Evolutionary conservation across 768 basidiomycete genomes (phyloP).

Genomic region (Termitomyces sp.): DNA sequence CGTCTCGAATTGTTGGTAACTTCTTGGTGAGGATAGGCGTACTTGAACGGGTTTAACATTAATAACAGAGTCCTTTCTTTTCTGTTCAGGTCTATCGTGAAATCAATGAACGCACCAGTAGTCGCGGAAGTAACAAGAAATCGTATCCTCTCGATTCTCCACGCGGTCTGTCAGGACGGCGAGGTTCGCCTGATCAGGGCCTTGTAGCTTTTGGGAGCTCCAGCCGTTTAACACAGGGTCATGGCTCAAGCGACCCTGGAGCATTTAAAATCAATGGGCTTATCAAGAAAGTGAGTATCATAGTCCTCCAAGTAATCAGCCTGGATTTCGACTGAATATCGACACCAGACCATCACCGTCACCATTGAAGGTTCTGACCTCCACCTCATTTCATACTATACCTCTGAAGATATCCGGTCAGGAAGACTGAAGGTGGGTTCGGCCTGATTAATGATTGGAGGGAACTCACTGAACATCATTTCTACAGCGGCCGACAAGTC

Average conservation of each 20-base stretch:
- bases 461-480: slow-evolving; percentile 3
- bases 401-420: slow-evolving; percentile 69
- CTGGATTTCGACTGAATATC: background rate
- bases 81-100: slow-evolving; percentile 71
- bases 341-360: slow-evolving; percentile 78
- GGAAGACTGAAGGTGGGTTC: slow-evolving; percentile 55
- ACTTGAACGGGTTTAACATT: background rate
- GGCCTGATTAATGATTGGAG: background rate
- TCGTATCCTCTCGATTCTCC: slow-evolving; percentile 48
- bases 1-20: slow-evolving; percentile 80
- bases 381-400: slow-evolving; percentile 83
- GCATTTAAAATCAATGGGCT: slow-evolving; percentile 70
- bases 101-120: slow-evolving; percentile 63
- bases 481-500: slow-evolving; percentile 56
- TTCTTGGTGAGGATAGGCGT: slow-evolving; percentile 54
- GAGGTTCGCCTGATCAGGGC: slow-evolving; percentile 38
- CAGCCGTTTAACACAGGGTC: slow-evolving; percentile 26
- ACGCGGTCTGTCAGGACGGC: slow-evolving; percentile 30
- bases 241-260: slow-evolving; percentile 41
- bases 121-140: slow-evolving; percentile 48
- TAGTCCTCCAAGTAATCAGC: background rate
- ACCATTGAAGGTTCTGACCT: slow-evolving; percentile 75
- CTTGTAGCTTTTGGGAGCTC: slow-evolving; percentile 28
- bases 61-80: background rate
- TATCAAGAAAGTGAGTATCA: slow-evolving; percentile 66